Evolutionary conservation across 2,329 filamentous ascomycete species (phyloP).

Genomic region (Alternaria sp.): DNA sequence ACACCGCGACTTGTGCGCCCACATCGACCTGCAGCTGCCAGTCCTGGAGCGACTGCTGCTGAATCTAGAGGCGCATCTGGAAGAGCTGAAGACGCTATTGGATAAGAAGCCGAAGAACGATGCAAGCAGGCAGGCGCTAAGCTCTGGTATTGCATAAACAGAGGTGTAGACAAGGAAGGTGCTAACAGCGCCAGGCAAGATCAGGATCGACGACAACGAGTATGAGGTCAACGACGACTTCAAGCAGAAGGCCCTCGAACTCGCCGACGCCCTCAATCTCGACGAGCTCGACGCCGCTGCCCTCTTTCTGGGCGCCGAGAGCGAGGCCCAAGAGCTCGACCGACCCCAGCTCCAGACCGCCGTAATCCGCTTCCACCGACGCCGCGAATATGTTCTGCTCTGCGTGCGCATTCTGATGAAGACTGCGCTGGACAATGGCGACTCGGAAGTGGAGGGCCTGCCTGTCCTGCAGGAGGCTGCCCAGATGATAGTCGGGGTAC

Average conservation of each 20-base stretch:
- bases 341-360: slow-evolving; percentile 77
- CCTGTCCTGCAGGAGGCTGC: slow-evolving; percentile 35
- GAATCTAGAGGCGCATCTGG: slow-evolving; percentile 69
- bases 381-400: slow-evolving; percentile 81
- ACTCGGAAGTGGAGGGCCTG: slow-evolving; percentile 30
- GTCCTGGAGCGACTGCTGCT: slow-evolving; percentile 71
- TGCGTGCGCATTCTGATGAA: slow-evolving; percentile 81
- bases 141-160: slow-evolving; percentile 24
- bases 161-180: background rate
- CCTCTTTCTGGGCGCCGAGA: slow-evolving; percentile 75
- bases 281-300: slow-evolving; percentile 86
- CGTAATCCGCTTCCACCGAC: slow-evolving; percentile 86
- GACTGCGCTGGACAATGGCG: slow-evolving; percentile 60
- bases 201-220: slow-evolving; percentile 73
- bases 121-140: slow-evolving; percentile 72
- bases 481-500: slow-evolving; percentile 59
- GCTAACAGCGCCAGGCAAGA: slow-evolving; percentile 65
- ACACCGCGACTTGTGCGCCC: slow-evolving; percentile 80
- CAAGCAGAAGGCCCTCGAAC: slow-evolving; percentile 77
- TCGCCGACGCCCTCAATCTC: slow-evolving; percentile 87
- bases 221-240: slow-evolving; percentile 88
- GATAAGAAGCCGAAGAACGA: slow-evolving; percentile 78
- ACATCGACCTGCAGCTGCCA: slow-evolving; percentile 73
- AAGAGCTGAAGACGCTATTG: slow-evolving; percentile 73
- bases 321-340: slow-evolving; percentile 71